These are phyloP conservation scores for Candida albicans DNA, from an alignment of 1,139 yeast species.

Conservation along the genomic window DNA sequence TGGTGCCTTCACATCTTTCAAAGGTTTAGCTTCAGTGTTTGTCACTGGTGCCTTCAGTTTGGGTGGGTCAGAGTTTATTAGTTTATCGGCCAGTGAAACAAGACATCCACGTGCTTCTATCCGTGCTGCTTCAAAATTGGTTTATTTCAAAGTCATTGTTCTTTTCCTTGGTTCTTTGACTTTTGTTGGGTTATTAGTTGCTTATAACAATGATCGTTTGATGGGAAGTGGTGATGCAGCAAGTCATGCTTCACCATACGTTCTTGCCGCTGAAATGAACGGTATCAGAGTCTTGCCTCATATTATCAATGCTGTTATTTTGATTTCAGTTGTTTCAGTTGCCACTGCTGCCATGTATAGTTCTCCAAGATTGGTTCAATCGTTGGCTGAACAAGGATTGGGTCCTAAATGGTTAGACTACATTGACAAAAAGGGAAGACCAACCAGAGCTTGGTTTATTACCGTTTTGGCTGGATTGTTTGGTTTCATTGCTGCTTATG, in stretches of 20 bases:
- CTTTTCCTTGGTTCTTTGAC: conserved; percentile 31
- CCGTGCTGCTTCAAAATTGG: conserved; percentile 36
- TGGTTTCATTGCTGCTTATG: conserved; percentile 25
- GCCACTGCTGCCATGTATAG: conserved; percentile 40
- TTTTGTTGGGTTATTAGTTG: conserved; percentile 34
- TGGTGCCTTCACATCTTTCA: conserved; percentile 25
- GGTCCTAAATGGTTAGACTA: conserved; percentile 33
- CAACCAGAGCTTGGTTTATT: conserved; percentile 26
- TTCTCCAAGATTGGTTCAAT: conserved; percentile 34
- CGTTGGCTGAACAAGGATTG: conserved; percentile 34
- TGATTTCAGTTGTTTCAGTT: conserved; percentile 34
- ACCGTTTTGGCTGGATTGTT: conserved; percentile 22
- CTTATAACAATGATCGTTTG: conserved; percentile 23
- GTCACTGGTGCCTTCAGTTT: conserved; percentile 29
- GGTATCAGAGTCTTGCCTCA: conserved; percentile 32
- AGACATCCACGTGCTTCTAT: conserved; percentile 32
- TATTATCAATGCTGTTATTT: conserved; percentile 33
- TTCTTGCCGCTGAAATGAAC: conserved; percentile 37
- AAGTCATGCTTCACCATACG: conserved; percentile 40
- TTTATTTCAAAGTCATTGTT: conserved; percentile 34
- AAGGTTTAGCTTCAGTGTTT: conserved; percentile 25
- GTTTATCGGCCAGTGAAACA: conserved; percentile 36
- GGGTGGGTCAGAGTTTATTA: conserved; percentile 32
- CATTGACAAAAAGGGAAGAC: conserved; percentile 36
- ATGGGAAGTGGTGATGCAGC: conserved; percentile 23